Conservation (phyloP, 2,329 filamentous ascomycete species). For the Falciphora oryzae region DNA sequence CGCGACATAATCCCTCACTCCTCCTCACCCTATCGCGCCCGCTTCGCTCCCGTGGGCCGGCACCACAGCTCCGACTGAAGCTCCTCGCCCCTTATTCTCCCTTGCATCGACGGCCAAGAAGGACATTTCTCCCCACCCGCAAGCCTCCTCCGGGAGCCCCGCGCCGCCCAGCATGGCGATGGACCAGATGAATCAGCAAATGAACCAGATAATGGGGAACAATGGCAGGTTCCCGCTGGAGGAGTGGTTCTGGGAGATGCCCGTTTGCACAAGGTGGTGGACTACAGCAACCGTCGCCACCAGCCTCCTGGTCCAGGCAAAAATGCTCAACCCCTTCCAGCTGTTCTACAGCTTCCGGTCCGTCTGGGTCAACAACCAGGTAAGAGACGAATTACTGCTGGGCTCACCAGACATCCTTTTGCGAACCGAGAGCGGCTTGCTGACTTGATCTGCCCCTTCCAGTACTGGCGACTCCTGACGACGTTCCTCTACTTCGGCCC, state of each 20-base stretch:
- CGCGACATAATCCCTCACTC: neutral
- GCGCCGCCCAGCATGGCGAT: conserved; percentile 4
- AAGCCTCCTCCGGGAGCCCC: neutral
- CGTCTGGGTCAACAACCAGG: conserved; percentile 88
- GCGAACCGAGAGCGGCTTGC: no score
- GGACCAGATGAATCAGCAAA: conserved; percentile 20
- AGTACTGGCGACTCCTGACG: conserved; percentile 96
- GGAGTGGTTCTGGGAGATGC: conserved; percentile 99
- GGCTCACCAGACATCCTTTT: no score
- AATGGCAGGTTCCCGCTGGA: conserved; percentile 73
- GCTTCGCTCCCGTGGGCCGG: neutral
- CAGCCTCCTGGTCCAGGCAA: conserved; percentile 86
- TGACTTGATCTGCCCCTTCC: conserved; percentile 8
- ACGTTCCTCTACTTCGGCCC: conserved; percentile 98
- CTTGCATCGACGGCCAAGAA: neutral
- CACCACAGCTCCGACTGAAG: neutral
- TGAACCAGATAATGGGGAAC: conserved; percentile 51
- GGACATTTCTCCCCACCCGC: no score
- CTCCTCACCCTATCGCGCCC: no score
- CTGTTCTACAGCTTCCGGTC: conserved; percentile 94
- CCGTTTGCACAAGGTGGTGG: conserved; percentile 93
- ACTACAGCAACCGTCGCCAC: conserved; percentile 86
- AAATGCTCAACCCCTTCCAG: conserved; percentile 88
- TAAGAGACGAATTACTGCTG: conserved; percentile 35
- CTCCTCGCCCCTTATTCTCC: neutral